Evolutionary conservation across 805 yeast genomes (phyloP).

Genomic region (Saccharomycopsis synnaedendra): DNA sequence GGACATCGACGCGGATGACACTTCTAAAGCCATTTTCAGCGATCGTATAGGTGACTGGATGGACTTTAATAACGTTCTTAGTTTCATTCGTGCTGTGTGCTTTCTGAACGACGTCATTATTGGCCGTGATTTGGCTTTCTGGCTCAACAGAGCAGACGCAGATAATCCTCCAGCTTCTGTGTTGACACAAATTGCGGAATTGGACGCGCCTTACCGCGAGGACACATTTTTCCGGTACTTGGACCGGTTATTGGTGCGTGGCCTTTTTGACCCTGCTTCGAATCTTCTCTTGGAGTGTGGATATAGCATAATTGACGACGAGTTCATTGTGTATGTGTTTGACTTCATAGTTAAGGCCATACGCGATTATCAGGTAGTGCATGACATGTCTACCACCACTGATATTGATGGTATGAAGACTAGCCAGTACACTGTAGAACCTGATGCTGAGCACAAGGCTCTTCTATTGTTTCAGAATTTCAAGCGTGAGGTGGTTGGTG

Average conservation of each 20-base stretch:
- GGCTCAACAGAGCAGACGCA: slow-evolving; percentile 65
- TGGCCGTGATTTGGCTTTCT: slow-evolving; percentile 36
- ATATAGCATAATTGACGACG: slow-evolving; percentile 27
- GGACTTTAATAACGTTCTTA: slow-evolving; percentile 40
- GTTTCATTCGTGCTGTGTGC: slow-evolving; percentile 44
- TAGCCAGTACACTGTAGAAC: background rate
- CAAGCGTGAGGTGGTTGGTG: slow-evolving; percentile 2
- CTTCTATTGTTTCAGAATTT: slow-evolving; percentile 3
- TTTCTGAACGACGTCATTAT: slow-evolving; percentile 32
- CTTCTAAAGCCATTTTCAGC: background rate
- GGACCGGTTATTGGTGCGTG: slow-evolving; percentile 47
- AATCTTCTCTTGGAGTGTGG: slow-evolving; percentile 33
- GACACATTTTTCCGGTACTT: slow-evolving; percentile 53
- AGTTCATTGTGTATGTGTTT: slow-evolving; percentile 3
- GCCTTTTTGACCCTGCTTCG: slow-evolving; percentile 45
- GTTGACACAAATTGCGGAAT: slow-evolving; percentile 32
- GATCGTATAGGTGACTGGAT: slow-evolving; percentile 27
- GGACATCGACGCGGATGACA: background rate
- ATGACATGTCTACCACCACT: background rate
- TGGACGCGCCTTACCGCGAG: slow-evolving; percentile 35
- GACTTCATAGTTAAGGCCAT: slow-evolving; percentile 18
- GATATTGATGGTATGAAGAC: background rate
- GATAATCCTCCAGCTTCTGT: slow-evolving; percentile 42
- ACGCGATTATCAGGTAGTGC: slow-evolving; percentile 6
- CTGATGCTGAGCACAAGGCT: background rate